Conservation (phyloP, 345 rosid species). For the Populus davidiana region DNA sequence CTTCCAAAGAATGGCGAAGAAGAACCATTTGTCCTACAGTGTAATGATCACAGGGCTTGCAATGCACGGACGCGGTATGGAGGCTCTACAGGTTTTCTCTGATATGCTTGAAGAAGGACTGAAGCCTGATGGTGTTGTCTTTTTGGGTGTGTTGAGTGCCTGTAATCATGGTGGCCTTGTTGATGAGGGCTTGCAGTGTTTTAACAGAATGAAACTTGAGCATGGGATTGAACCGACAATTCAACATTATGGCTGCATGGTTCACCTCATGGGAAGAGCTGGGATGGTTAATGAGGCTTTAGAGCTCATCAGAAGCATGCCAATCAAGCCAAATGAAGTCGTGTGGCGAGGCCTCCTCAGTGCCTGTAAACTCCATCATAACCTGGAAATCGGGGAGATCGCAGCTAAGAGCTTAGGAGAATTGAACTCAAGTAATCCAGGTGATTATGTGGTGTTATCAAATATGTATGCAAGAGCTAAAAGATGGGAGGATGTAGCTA, state of each 20-base stretch:
- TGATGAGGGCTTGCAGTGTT: slow-evolving; percentile 31
- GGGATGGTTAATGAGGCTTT: slow-evolving; percentile 59
- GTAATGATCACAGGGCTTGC: slow-evolving; percentile 44
- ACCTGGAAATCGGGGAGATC: slow-evolving; percentile 47
- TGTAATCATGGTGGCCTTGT: slow-evolving; percentile 39
- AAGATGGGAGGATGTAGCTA: slow-evolving; percentile 58
- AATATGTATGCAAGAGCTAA: slow-evolving; percentile 52
- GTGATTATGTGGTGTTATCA: slow-evolving; percentile 56
- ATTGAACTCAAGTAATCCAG: slow-evolving; percentile 40
- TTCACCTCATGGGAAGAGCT: slow-evolving; percentile 64
- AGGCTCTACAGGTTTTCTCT: slow-evolving; percentile 33
- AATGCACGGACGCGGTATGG: slow-evolving; percentile 32
- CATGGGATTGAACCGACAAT: slow-evolving; percentile 49
- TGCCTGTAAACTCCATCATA: slow-evolving; percentile 53
- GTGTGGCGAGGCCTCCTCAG: slow-evolving; percentile 77
- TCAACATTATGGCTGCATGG: slow-evolving; percentile 69
- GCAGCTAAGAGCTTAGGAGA: slow-evolving; percentile 46
- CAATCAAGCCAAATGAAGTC: slow-evolving; percentile 53
- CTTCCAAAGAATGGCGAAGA: slow-evolving; percentile 24
- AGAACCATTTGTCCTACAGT: slow-evolving; percentile 33
- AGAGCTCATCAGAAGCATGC: slow-evolving; percentile 50
- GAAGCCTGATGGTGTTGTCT: slow-evolving; percentile 36
- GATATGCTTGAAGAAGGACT: slow-evolving; percentile 38
- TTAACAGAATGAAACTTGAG: slow-evolving; percentile 39
- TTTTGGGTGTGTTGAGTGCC: slow-evolving; percentile 40